Evolutionary conservation across 2,329 filamentous ascomycete genomes (phyloP), one percentile per base, ranked within the genome.

Genomic region (Arthroderma uncinatum): DNA sequence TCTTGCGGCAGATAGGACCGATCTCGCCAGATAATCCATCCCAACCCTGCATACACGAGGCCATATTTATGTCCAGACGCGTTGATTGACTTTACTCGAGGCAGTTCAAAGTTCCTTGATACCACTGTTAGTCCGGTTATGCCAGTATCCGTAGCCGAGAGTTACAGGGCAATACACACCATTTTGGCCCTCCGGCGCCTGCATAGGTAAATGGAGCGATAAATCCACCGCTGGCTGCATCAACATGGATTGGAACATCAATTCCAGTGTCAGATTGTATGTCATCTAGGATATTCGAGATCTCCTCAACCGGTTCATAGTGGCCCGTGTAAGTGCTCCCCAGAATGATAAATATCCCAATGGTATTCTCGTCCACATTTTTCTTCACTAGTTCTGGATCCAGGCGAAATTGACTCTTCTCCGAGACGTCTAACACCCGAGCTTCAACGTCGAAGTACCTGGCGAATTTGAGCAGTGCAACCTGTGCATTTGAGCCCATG

Each of bases 281-380:
- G 44, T 80, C 75, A 60, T 87, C 82, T 1, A 89, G 73, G 10
- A 87, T 78, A 16, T 82, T 76, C 19, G 79, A 81, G 19, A 89
- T 79, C 64, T 83, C 81, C 66, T 86, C 81, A 0, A 88, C 84
- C 0, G 84, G 83, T 68, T 88, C 85, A 61, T 84, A 88, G 65
- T 88, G 83, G 0, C 85, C 85, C 0, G 85, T 89, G 62, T 88
- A 89, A 0, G 85, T 89, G 54, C 79, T 83, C 2, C 85, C 85
- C 4, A 89, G 65, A 55, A 88, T 88, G 0, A 85, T 82, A 64
- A 86, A 88, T 0, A 89, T 74, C n/a, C 85, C 85, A 62, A 89
- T 87, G 0, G 85, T 89, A 62, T 88, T 88, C 70, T 88, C 85
- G 60, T 89, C 84, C 34, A 88, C 78, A 61, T 85, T 84, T 63